A percentile compares a stretch with the other conserved stretches of the same genome.
Evolutionary conservation across 768 basidiomycete genomes (phyloP).

Genomic region (Termitomyces sp.): DNA sequence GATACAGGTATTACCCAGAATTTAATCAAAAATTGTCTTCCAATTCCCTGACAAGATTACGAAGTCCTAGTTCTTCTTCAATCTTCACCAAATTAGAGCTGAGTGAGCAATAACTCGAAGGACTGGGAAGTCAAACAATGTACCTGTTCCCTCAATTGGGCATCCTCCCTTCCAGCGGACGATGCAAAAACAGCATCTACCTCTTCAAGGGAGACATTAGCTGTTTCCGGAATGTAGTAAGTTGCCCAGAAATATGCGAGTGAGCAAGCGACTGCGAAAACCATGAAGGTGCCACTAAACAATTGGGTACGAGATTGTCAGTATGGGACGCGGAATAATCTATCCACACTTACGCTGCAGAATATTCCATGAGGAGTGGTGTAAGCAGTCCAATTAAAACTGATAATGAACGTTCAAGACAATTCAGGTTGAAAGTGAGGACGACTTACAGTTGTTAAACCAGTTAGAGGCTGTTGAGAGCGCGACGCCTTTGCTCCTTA

Average conservation of each 20-base stretch:
- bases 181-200: slow-evolving; percentile 65
- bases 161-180: slow-evolving; percentile 52
- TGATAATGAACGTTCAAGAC: slow-evolving; percentile 19
- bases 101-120: neutral
- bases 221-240: slow-evolving; percentile 68
- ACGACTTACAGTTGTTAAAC: slow-evolving; percentile 66
- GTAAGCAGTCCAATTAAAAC: slow-evolving; percentile 75
- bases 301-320: neutral
- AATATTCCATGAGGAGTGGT: slow-evolving; percentile 56
- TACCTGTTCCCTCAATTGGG: slow-evolving; percentile 46
- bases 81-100: slow-evolving; percentile 32
- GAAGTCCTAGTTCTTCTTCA: slow-evolving; percentile 28
- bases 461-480: slow-evolving; percentile 84
- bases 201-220: slow-evolving; percentile 70
- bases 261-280: slow-evolving; percentile 61
- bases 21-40: neutral
- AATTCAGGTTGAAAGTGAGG: neutral
- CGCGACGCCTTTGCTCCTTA: slow-evolving; percentile 78
- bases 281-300: slow-evolving; percentile 58
- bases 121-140: neutral
- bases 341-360: slow-evolving; percentile 42
- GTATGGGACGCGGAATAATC: neutral
- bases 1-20: neutral
- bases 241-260: slow-evolving; percentile 69
- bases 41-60: slow-evolving; percentile 11